Base-by-base conservation (phyloP, 768 basidiomycete genomes). In the Arthromyces matolae region DNA sequence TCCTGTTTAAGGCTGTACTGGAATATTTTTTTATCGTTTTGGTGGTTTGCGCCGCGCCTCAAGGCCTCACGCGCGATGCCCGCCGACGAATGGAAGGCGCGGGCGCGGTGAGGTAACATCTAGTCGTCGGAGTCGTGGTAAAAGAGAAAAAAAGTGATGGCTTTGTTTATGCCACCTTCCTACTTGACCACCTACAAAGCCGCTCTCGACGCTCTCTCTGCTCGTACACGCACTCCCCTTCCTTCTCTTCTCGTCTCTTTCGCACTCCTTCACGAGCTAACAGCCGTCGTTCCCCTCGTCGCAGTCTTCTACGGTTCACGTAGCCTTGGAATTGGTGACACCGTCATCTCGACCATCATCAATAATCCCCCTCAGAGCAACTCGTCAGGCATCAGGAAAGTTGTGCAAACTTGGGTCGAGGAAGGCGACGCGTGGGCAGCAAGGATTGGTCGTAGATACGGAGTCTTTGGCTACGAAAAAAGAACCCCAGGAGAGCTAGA, bases 201-300 rank as follows among this genome's bases (percentile, higher is more conserved):
- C 24, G 77, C 78, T 0, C 75, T 93, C 25, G 67, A 72, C 14
- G 67, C 74, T 1, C 59, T 93, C 9, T 83, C 92, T 14, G 65
- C 73, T 5, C 78, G 83, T 29, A 90, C 90, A 14, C 80, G 86
- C 14, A 74, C 87, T 2, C 88, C 89, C 12, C 61, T 94, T 0
- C 75, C 90, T 1, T 91, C 90, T 9, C 77, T 96, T 52, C 54
- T 79, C 8, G 53, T 88, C 33, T 90, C 92, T 0, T 95, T 96
- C 54, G 82, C 79, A 5, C 67, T 93, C 44, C 72, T 96, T 2
- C 93, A 96, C 60, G 93, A 96, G 60, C 53, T 90, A 9, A 93
- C 91, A 0, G 91, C 93, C 0, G 60, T 93, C 42, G 72, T 81
- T 0, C 90, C 93, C 2, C 74, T 93, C 23, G 76, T 85, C 4